Conservation (phyloP, 2,329 filamentous ascomycete species). For the Aspergillus tamarii region DNA sequence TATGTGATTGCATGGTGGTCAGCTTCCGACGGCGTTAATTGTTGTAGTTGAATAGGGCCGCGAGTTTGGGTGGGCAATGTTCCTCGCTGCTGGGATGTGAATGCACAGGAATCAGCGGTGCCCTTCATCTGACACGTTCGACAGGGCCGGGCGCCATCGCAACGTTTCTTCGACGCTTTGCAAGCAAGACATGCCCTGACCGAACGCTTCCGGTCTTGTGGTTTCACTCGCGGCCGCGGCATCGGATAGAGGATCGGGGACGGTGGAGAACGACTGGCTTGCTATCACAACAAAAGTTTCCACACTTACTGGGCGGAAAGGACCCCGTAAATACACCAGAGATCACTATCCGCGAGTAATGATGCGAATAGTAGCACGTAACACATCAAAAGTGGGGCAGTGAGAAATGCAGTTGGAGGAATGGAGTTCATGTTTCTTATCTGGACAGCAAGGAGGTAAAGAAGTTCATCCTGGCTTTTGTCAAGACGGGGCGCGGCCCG, state of each 20-base stretch:
- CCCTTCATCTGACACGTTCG: constrained; percentile 52
- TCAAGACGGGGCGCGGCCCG: not conserved
- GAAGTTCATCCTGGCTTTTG: not conserved
- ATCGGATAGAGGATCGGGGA: constrained; percentile 35
- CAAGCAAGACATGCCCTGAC: constrained; percentile 55
- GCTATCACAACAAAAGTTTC: not conserved
- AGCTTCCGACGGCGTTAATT: not conserved
- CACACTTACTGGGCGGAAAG: not conserved
- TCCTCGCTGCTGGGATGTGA: constrained; percentile 24
- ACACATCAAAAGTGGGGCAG: not conserved
- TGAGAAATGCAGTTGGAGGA: not conserved
- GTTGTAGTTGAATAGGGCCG: not conserved
- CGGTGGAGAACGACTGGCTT: not conserved
- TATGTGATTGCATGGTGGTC: not conserved
- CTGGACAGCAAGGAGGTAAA: not conserved
- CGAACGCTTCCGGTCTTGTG: constrained; percentile 53
- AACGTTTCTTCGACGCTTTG: constrained; percentile 56
- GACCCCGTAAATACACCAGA: too few species aligned
- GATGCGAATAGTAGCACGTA: not conserved
- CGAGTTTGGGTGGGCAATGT: not conserved
- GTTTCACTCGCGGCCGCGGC: constrained; percentile 57
- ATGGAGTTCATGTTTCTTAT: not conserved
- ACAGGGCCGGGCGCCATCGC: constrained; percentile 54
- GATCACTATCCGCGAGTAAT: not conserved
- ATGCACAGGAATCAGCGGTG: constrained; percentile 45